These are phyloP conservation scores for Boletellus deceptivus DNA, from an alignment of 1,284 basidiomycete genomes.

Conservation along the genomic window DNA sequence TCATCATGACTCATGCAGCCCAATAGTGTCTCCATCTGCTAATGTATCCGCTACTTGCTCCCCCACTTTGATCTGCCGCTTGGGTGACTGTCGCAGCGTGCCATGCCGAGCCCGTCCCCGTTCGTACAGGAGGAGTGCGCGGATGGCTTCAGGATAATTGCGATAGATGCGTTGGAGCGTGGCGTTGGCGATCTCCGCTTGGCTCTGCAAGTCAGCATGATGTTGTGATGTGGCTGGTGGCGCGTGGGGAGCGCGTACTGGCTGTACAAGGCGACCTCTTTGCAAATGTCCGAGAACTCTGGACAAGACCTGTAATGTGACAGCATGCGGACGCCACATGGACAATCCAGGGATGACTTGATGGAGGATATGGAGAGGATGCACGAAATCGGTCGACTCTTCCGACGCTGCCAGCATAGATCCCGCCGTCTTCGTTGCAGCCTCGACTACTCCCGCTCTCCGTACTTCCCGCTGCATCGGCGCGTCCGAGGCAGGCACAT, in stretches of 20 bases:
- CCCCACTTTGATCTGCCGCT: constrained; percentile 20
- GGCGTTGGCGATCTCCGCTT: constrained; percentile 35
- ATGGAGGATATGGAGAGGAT: constrained; percentile 59
- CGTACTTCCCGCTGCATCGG: constrained; percentile 32
- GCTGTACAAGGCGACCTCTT: constrained; percentile 48
- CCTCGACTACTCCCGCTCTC: constrained; percentile 23
- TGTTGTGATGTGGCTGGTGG: constrained; percentile 12
- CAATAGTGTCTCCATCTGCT: constrained; percentile 24
- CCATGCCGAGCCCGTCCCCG: constrained; percentile 30
- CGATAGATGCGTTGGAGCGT: constrained; percentile 45
- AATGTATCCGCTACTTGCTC: constrained; percentile 27
- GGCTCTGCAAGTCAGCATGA: constrained; percentile 23
- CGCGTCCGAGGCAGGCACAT: constrained; percentile 29
- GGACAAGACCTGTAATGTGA: constrained; percentile 47
- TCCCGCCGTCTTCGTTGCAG: constrained; percentile 20
- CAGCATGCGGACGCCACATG: constrained; percentile 60
- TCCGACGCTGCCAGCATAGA: constrained; percentile 18
- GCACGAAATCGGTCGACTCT: constrained; percentile 43
- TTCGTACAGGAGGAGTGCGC: constrained; percentile 41
- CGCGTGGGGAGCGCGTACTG: constrained; percentile 33
- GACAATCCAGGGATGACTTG: constrained; percentile 64
- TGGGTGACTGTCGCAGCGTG: constrained; percentile 14
- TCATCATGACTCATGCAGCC: constrained; percentile 26
- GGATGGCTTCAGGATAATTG: constrained; percentile 51
- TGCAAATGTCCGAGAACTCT: constrained; percentile 46